Conservation (phyloP, 192 early-diverging fungal genomes). For the Cetraspora pellucida region DNA sequence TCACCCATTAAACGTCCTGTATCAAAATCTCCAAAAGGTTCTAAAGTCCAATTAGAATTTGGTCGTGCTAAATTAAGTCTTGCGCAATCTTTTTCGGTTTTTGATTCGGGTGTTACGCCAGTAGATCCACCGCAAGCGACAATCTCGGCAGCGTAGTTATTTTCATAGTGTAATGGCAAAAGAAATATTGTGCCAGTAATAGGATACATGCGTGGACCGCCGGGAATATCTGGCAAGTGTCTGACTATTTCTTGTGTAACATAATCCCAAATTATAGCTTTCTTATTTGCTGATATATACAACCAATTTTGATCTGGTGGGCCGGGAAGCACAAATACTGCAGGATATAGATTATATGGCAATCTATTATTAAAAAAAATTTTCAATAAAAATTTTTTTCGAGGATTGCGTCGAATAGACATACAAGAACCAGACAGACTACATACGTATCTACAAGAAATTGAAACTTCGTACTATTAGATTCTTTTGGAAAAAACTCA, state of each 20-base stretch:
- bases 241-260: slow-evolving; percentile 43
- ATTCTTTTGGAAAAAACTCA: slow-evolving; percentile 41
- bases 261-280: slow-evolving; percentile 50
- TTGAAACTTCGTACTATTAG: slow-evolving; percentile 25
- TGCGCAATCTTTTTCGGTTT: slow-evolving; percentile 51
- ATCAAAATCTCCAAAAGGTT: slow-evolving; percentile 42
- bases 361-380: slow-evolving; percentile 7
- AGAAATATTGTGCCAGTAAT: slow-evolving; percentile 54
- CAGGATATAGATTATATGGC: slow-evolving; percentile 40
- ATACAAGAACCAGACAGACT: too few species aligned
- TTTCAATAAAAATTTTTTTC: too few species aligned
- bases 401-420: too few species aligned
- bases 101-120: slow-evolving; percentile 25
- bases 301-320: slow-evolving; percentile 11
- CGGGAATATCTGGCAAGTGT: slow-evolving; percentile 49
- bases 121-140: slow-evolving; percentile 63
- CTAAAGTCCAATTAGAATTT: slow-evolving; percentile 51
- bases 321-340: neutral
- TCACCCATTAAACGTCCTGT: slow-evolving; percentile 56
- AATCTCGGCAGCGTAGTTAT: slow-evolving; percentile 58
- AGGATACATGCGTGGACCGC: slow-evolving; percentile 56
- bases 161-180: slow-evolving; percentile 57
- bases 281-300: slow-evolving; percentile 52
- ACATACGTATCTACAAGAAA: slow-evolving; percentile 43
- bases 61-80: slow-evolving; percentile 46